Evolutionary conservation across 331 rosid genomes (phyloP), one percentile per base, ranked within the genome.

Genomic region (Acacia pycnantha): DNA sequence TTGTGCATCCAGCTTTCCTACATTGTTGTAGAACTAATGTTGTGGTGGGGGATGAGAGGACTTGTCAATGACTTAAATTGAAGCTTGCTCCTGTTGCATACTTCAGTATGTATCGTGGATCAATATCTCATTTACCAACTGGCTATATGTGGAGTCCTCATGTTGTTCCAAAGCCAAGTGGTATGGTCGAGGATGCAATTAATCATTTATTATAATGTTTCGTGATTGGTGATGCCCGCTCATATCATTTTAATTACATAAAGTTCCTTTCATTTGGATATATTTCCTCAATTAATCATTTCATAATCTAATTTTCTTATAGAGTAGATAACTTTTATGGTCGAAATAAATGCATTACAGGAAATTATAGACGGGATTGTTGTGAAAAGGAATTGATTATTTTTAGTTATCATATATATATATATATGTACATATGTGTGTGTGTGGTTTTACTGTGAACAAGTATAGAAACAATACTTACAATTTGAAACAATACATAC

Each of bases 101-200:
- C 90, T 91, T 96, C 84, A 96, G 97, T 83, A 91, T 87, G 61
- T 96, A 96, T 82, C 97, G 92, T 19, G 98, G 97, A 85, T 96
- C 98, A 51, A 84, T 94, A 87, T 88, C 99, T 88, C 98, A 96
- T 89, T 91, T 96, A 79, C 99, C 99, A 53, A 94, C 97, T 4
- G 92, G 90, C 88, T 96, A 96, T 77, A 87, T 96, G 92, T 93
- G 99, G 99, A 96, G 98, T 89, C 95, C 97, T 72, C 93, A 90
- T 77, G 88, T 96, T 87, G 99, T 96, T 79, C 91, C 98, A 14
- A 96, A 96, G 87, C 99, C 98, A 53, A 89, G 82, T 76, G 99
- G 98, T 96, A 90, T 48, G 88, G 22, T 89, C 82, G 90, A 93
- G 99, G 82, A 56, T 76, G 61, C 64, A 69, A 67, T 70, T 48